phyloP scores from a whole-genome alignment of 495 filamentous ascomycete genomes.

The Penicillium alfredii region DNA sequence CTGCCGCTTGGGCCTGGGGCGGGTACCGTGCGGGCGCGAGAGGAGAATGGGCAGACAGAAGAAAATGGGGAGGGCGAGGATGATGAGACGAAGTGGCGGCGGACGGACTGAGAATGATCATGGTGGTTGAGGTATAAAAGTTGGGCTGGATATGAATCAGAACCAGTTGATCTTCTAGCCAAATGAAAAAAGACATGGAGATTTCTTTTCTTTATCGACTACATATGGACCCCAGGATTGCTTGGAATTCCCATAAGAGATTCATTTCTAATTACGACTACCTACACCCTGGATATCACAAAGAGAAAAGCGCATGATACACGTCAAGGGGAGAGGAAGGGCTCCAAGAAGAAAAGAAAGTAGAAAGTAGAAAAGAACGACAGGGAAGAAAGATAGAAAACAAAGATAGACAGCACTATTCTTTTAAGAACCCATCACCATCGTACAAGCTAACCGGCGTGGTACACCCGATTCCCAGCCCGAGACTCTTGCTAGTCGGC shows the following conservation, averaged over 20 bases:
- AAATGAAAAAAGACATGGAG: neutral
- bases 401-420: slow-evolving; percentile 17
- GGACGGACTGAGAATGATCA: slow-evolving; percentile 53
- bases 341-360: slow-evolving; percentile 4
- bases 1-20: slow-evolving; percentile 50
- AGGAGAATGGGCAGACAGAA: too few species aligned
- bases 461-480: slow-evolving; percentile 28
- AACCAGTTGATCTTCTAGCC: too few species aligned
- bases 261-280: slow-evolving; percentile 20
- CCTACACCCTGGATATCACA: slow-evolving; percentile 18
- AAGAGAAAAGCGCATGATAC: slow-evolving; percentile 19
- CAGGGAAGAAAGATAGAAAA: slow-evolving; percentile 1
- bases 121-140: too few species aligned
- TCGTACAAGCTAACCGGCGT: slow-evolving; percentile 47
- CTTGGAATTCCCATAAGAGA: too few species aligned
- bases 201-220: too few species aligned
- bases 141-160: too few species aligned
- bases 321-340: slow-evolving; percentile 5
- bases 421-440: slow-evolving; percentile 43
- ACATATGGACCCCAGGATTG: too few species aligned
- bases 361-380: neutral
- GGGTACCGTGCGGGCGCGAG: slow-evolving; percentile 49
- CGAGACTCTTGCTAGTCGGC: slow-evolving; percentile 28
- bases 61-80: slow-evolving; percentile 31
- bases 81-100: slow-evolving; percentile 56